These are phyloP conservation scores for Xylariaceae sp. DNA, from an alignment of 2,329 filamentous ascomycete genomes.

Conservation along the genomic window DNA sequence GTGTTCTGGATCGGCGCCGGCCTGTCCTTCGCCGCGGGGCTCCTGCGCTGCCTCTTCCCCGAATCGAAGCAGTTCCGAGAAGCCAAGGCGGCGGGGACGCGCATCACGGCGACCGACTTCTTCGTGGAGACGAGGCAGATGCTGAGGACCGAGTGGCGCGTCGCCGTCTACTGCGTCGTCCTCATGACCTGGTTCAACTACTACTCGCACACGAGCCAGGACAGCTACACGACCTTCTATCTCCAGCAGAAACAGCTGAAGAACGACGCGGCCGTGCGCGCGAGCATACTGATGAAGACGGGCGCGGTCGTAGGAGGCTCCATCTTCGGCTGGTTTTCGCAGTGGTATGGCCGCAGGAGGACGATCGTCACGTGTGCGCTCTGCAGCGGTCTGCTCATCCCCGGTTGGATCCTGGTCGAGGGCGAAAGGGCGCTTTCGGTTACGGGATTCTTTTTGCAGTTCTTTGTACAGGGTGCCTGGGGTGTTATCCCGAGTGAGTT, in stretches of 20 bases:
- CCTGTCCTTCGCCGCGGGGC: slow-evolving; percentile 61
- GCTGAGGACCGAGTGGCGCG: slow-evolving; percentile 65
- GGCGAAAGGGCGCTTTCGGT: slow-evolving; percentile 55
- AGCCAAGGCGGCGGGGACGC: slow-evolving; percentile 55
- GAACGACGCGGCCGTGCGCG: slow-evolving; percentile 60
- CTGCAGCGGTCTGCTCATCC: slow-evolving; percentile 57
- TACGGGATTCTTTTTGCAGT: slow-evolving; percentile 64
- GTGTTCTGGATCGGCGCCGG: slow-evolving; percentile 69
- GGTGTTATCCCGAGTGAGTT: slow-evolving; percentile 56
- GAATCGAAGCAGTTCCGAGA: slow-evolving; percentile 72
- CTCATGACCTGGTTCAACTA: slow-evolving; percentile 74
- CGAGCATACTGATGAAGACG: slow-evolving; percentile 75
- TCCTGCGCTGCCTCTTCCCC: slow-evolving; percentile 63
- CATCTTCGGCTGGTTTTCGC: slow-evolving; percentile 67
- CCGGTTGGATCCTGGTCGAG: slow-evolving; percentile 64
- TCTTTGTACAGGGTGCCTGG: slow-evolving; percentile 62
- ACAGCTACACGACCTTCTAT: slow-evolving; percentile 80
- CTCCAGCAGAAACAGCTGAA: slow-evolving; percentile 63
- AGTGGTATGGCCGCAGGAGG: slow-evolving; percentile 68
- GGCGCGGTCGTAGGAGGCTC: slow-evolving; percentile 71
- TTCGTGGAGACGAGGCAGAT: slow-evolving; percentile 65
- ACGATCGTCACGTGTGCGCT: slow-evolving; percentile 58
- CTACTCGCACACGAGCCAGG: slow-evolving; percentile 75
- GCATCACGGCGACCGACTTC: slow-evolving; percentile 48
- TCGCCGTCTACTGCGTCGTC: slow-evolving; percentile 71